phyloP scores from a whole-genome alignment of 257 asterid genomes.

The Nicotiana undulata region DNA sequence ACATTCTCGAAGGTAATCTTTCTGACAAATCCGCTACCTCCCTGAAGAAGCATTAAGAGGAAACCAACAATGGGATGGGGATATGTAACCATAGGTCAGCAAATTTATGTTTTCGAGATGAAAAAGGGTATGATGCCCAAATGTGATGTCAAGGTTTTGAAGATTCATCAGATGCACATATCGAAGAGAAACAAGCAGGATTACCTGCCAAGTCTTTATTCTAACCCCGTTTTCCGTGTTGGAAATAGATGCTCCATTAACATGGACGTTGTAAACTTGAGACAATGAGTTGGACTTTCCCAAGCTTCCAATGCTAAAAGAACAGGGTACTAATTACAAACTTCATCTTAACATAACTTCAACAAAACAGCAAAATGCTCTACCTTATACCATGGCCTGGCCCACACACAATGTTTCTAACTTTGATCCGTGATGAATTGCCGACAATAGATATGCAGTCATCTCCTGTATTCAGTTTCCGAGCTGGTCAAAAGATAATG shows the following conservation, averaged over 20 bases:
- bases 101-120: not conserved
- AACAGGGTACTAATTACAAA: not conserved
- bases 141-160: not conserved
- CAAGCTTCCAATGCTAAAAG: constrained; percentile 79
- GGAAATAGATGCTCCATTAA: constrained; percentile 41
- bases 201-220: constrained; percentile 96
- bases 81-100: not conserved
- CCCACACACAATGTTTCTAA: constrained; percentile 42
- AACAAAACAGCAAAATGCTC: not conserved
- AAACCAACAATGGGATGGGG: not conserved
- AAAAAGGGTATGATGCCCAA: not conserved
- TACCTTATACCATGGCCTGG: constrained; percentile 95
- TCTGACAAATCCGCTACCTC: constrained; percentile 76
- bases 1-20: constrained; percentile 55
- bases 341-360: not conserved
- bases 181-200: not conserved
- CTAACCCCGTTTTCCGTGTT: constrained; percentile 65
- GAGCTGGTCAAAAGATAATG: not conserved
- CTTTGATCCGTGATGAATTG: constrained; percentile 56
- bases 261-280: constrained; percentile 49
- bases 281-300: constrained; percentile 50
- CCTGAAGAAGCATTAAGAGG: constrained; percentile 30
- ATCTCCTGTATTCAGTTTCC: constrained; percentile 46
- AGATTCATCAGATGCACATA: not conserved
- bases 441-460: constrained; percentile 92